Conservation (phyloP, 208 protist species). For the Porcisia deanei region DNA sequence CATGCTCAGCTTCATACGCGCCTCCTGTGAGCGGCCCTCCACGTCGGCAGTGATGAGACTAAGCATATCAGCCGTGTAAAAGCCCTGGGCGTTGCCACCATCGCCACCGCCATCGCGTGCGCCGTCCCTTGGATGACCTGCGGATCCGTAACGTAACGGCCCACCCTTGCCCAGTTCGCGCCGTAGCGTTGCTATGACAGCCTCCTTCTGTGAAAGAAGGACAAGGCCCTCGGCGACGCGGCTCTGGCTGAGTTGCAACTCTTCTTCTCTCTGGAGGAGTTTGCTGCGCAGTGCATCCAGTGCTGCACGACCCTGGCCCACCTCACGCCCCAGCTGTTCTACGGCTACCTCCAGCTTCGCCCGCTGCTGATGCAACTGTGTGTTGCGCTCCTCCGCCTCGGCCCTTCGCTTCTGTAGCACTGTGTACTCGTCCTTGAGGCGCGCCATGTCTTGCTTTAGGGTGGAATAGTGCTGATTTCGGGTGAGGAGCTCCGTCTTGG, state of each 20-base stretch:
- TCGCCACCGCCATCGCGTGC: slow-evolving; percentile 7
- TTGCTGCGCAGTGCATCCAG: slow-evolving; percentile 57
- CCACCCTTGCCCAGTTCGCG: slow-evolving; percentile 66
- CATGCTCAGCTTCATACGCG: slow-evolving; percentile 68
- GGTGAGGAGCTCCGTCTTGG: slow-evolving; percentile 58
- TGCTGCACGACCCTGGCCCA: slow-evolving; percentile 48
- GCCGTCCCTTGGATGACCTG: slow-evolving; percentile 1
- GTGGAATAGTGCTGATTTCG: slow-evolving; percentile 72
- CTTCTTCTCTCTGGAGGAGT: slow-evolving; percentile 63
- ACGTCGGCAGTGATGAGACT: slow-evolving; percentile 70
- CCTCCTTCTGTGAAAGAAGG: slow-evolving; percentile 77
- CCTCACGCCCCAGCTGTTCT: slow-evolving; percentile 73
- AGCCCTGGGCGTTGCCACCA: neutral
- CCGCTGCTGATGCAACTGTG: slow-evolving; percentile 60
- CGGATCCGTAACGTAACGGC: slow-evolving; percentile 15
- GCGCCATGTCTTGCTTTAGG: slow-evolving; percentile 51
- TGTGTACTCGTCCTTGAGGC: slow-evolving; percentile 49
- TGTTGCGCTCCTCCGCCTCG: slow-evolving; percentile 74
- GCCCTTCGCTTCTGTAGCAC: slow-evolving; percentile 44
- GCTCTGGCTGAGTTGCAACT: slow-evolving; percentile 63
- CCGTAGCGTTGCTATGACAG: slow-evolving; percentile 65
- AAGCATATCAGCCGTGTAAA: slow-evolving; percentile 64
- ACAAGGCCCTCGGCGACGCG: slow-evolving; percentile 77
- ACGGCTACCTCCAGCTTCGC: slow-evolving; percentile 70
- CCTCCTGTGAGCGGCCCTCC: slow-evolving; percentile 66